Base-by-base conservation (phyloP, 2,329 filamentous ascomycete genomes). In the Neopestalotiopsis sp. region DNA sequence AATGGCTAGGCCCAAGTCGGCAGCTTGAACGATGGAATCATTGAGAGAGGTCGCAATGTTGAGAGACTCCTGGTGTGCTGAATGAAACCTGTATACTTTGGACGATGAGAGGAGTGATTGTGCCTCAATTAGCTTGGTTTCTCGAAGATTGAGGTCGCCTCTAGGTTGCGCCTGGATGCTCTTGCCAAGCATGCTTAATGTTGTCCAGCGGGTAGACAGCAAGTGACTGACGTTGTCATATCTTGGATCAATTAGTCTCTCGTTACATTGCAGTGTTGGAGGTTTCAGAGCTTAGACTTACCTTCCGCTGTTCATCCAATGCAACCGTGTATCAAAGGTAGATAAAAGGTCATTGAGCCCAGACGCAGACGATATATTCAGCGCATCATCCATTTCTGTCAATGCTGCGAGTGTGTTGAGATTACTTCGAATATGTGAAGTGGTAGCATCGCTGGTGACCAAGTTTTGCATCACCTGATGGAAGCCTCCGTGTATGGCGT, bases 281-380 rank as follows among this genome's bases (percentile, higher is more conserved):
- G 58, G 20, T 10, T 13, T 13, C 3, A 42, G 4, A 17, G 9
- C 59, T 52, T 28, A 52, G 17, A 82, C 89, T 82, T 85, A 94
- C 92, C 90, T 88, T 77, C 93, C 93, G 71, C 90, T 91, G 76
- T 91, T 89, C 90, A 98, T 94, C 95, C 94, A 98, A 58, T 84
- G 83, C 20, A 90, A 87, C 38, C 94, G 89, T 13, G 78, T 79
- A 70, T 89, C 86, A 75, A 97, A 93, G 59, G 85, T 86, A 17
- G 84, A 77, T 77, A 94, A 87, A 32, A 90, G 83, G 34, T 84
- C 83, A 38, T 90, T 83, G 49, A 97, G 80, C 60, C 94, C 88
- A 0, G 87, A 78, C 2, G 85, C 81, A 63, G 88, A 88, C 10
- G 84, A 79, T 6, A 90, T 87, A 65, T 88, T 87, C 4, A 97